phyloP scores from a whole-genome alignment of 176 grass and related monocot genomes.

The Poa annua region DNA sequence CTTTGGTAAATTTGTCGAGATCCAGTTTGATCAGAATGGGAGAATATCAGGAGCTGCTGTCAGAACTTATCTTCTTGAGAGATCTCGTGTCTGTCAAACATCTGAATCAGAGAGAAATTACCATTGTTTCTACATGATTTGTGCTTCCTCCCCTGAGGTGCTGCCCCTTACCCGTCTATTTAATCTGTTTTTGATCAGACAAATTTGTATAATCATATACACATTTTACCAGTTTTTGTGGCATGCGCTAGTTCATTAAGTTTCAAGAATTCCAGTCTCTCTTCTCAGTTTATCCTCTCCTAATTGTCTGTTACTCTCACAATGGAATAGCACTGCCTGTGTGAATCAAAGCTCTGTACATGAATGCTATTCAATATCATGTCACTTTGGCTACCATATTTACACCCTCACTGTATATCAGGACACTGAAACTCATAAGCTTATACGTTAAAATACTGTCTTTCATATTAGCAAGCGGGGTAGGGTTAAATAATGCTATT shows the following conservation, averaged over 20 bases:
- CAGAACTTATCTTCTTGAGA: constrained; percentile 93
- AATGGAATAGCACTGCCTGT: background rate
- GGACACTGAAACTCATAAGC: background rate
- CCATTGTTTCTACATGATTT: constrained; percentile 99
- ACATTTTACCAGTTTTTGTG: background rate
- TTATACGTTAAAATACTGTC: constrained; percentile 8
- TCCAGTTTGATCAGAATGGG: constrained; percentile 86
- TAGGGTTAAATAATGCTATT: constrained; percentile 30
- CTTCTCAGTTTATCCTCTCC: background rate
- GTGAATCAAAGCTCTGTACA: constrained; percentile 26
- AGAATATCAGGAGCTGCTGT: constrained; percentile 94
- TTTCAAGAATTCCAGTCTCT: constrained; percentile 5
- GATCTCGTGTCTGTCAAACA: constrained; percentile 97
- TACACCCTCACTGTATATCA: background rate
- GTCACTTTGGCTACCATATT: background rate
- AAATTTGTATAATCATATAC: background rate
- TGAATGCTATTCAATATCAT: background rate
- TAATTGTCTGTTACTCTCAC: constrained; percentile 10
- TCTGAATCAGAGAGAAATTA: constrained; percentile 95
- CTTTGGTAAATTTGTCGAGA: constrained; percentile 98
- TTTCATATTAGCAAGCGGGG: constrained; percentile 6
- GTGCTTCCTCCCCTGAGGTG: constrained; percentile 88
- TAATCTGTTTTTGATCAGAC: background rate
- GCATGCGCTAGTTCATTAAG: constrained; percentile 7
- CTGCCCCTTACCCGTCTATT: constrained; percentile 24